Percentiles rank a stretch among this genome's conserved stretches.
phyloP scores from a whole-genome alignment of 371 early-diverging fungal species.

The Syncephalis fuscata region DNA sequence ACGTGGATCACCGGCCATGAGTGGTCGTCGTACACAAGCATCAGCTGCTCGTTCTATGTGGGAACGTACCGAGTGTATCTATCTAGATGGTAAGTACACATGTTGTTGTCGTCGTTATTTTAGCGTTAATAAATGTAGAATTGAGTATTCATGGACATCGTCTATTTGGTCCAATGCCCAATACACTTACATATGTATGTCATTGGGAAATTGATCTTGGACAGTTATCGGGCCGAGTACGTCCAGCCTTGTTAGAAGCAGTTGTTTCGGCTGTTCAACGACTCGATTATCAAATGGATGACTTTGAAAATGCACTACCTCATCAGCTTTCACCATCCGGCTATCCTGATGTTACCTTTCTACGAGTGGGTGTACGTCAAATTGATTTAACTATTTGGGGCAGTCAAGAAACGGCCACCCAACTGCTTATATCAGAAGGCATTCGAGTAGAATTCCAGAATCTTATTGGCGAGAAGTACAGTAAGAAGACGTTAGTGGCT shows the following conservation, averaged over 20 bases:
- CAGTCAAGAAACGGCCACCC: slow-evolving; percentile 17
- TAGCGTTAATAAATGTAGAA: slow-evolving; percentile 12
- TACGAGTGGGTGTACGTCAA: slow-evolving; percentile 33
- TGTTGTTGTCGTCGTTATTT: too few relatives aligned
- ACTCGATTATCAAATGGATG: slow-evolving; percentile 47
- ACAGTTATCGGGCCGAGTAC: slow-evolving; percentile 48
- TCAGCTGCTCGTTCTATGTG: slow-evolving; percentile 4
- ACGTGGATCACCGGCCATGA: background rate
- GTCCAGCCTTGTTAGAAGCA: slow-evolving; percentile 40
- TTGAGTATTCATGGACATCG: slow-evolving; percentile 46
- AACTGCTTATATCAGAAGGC: slow-evolving; percentile 33
- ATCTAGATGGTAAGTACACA: slow-evolving; percentile 39
- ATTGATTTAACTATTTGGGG: slow-evolving; percentile 47
- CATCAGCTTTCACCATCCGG: slow-evolving; percentile 20
- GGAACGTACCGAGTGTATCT: slow-evolving; percentile 26
- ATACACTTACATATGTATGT: slow-evolving; percentile 45
- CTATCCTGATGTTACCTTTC: slow-evolving; percentile 46
- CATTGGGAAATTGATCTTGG: slow-evolving; percentile 58
- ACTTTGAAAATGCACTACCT: slow-evolving; percentile 53
- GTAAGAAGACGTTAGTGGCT: slow-evolving; percentile 32
- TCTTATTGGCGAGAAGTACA: slow-evolving; percentile 39
- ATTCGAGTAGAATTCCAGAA: slow-evolving; percentile 43
- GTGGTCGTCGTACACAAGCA: background rate
- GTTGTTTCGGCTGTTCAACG: slow-evolving; percentile 33
- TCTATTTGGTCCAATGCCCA: slow-evolving; percentile 58